Conservation (phyloP, 2,329 filamentous ascomycete genomes). For the Alternaria panax region DNA sequence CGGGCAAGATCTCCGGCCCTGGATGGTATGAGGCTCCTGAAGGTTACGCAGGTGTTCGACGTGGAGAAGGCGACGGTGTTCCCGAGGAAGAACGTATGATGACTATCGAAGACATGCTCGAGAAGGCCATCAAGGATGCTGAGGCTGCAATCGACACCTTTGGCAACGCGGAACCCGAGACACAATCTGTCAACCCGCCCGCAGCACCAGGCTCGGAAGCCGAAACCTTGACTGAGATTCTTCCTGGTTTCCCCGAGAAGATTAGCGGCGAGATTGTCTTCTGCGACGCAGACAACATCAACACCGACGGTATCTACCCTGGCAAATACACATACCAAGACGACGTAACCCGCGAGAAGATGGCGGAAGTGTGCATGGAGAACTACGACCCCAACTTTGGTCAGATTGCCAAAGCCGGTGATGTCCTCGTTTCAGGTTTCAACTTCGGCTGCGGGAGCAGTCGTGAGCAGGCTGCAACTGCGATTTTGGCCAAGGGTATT, state of each 20-base stretch:
- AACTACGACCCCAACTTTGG: conserved; percentile 85
- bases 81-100: conserved; percentile 69
- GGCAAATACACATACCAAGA: conserved; percentile 95
- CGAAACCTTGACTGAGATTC: conserved; percentile 68
- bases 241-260: conserved; percentile 85
- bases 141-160: conserved; percentile 67
- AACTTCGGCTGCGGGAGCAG: conserved; percentile 88
- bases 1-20: conserved; percentile 75
- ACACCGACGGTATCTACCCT: conserved; percentile 92
- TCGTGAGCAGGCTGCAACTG: conserved; percentile 87
- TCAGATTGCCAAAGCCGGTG: conserved; percentile 68
- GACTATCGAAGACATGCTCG: conserved; percentile 73
- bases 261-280: conserved; percentile 88
- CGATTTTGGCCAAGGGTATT: conserved; percentile 81
- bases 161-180: conserved; percentile 43
- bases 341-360: conserved; percentile 74
- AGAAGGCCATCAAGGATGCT: conserved; percentile 72
- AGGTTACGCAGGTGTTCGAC: conserved; percentile 70
- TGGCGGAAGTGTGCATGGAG: conserved; percentile 91
- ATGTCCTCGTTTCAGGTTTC: conserved; percentile 85
- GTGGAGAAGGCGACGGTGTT: conserved; percentile 75
- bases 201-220: conserved; percentile 37
- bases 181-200: conserved; percentile 42
- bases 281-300: conserved; percentile 84
- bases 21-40: conserved; percentile 79